Evolutionary conservation across 2,329 filamentous ascomycete species (phyloP), one percentile per base, ranked within the genome.

Genomic region (Aspergillus latus): DNA sequence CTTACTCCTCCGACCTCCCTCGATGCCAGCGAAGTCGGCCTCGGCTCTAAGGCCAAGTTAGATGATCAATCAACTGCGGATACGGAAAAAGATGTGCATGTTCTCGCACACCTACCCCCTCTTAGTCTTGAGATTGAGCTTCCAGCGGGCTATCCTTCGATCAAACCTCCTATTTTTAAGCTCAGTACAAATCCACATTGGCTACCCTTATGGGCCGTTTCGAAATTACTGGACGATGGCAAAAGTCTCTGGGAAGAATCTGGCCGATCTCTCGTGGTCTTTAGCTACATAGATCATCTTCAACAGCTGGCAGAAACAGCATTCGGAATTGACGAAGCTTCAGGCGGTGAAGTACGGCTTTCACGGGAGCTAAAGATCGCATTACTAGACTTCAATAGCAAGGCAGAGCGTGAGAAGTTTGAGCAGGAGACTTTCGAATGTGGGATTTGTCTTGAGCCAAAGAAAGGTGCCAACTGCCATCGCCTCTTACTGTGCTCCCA

Each of bases 401-500:
- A 87, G 59, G 86, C 88, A 5, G 88, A 88, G 67, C 84, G 84
- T 52, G 84, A 84, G 21, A 85, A 86, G 0, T 97, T 97, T 69
- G 87, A 94, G 58, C 85, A 85, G 62, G 88, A 88, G 64, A 96
- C 90, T 0, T 97, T 94, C 68, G 86, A 92, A 51, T 97, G 93
- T 63, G 90, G 88, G 1, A 83, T 97, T 47, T 97, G 92, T 69
- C 75, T 97, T 46, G 93, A 97, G 72, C 92, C 92, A 0, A 96
- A 96, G 73, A 97, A 95, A 71, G 94, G 94, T 1, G 74, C 78
- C 0, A 82, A 80, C 9, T 97, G 94, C 71, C 89, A 97, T 75
- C 84, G 85, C 40, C 87, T 97, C 81, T 75, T 88, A 45, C 85
- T 88, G 57, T 99, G 94, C 72, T 86, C 85, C 0, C 93, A 99